Percentiles rank a stretch among this genome's conserved stretches.
Evolutionary conservation across 2,329 filamentous ascomycete species (phyloP).

Genomic region (Colletotrichum chrysophilum): DNA sequence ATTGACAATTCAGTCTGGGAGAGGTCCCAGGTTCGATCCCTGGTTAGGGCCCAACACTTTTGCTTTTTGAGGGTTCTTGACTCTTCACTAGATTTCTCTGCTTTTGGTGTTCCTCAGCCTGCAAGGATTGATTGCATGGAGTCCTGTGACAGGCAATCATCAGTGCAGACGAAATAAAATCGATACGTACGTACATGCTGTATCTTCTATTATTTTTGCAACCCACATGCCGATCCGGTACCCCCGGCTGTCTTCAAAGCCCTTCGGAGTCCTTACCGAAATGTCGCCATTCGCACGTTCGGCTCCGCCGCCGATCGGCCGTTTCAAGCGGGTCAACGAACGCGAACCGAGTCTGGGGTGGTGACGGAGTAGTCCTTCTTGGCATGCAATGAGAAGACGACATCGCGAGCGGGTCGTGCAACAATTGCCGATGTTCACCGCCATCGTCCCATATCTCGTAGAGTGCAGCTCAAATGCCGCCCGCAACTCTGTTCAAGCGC

Average conservation of each 20-base stretch:
- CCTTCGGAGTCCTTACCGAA: not conserved
- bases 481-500: not conserved
- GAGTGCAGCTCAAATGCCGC: not conserved
- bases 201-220: not conserved
- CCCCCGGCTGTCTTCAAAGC: not conserved
- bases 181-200: not conserved
- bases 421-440: not conserved
- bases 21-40: constrained; percentile 20
- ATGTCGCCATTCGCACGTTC: not conserved
- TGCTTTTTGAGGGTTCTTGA: not conserved
- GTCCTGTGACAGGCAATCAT: not conserved
- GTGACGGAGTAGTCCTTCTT: not conserved
- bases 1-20: not conserved
- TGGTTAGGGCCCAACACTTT: constrained; percentile 3
- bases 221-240: not conserved
- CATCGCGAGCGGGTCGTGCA: not conserved
- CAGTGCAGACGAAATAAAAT: not conserved
- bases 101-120: not conserved
- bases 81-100: not conserved
- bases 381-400: not conserved
- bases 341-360: not conserved
- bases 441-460: not conserved
- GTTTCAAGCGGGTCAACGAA: not conserved
- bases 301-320: not conserved
- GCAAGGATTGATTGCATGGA: not conserved